These are phyloP conservation scores for Aspergillus biplanus DNA, from an alignment of 495 filamentous ascomycete genomes.

Conservation along the genomic window DNA sequence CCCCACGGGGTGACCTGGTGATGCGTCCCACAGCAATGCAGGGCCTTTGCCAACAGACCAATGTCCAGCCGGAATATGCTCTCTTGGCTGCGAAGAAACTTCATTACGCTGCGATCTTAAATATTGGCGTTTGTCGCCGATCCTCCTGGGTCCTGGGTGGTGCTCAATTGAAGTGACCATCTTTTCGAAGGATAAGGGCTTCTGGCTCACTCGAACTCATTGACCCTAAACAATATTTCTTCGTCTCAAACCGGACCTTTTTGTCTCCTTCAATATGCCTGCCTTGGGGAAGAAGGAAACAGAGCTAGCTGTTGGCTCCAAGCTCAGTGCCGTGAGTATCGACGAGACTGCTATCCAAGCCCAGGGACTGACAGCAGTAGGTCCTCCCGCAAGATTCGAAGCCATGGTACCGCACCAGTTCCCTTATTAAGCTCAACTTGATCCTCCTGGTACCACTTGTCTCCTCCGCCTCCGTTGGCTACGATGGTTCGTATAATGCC, in stretches of 20 bases:
- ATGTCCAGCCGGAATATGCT: background rate
- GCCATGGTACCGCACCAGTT: conserved; percentile 37
- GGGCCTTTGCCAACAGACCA: background rate
- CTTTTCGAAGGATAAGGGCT: background rate
- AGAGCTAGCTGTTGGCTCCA: background rate
- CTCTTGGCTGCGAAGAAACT: background rate
- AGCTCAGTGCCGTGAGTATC: background rate
- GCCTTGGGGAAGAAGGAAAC: background rate
- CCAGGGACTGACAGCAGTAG: background rate
- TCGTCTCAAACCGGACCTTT: background rate
- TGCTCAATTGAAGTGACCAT: background rate
- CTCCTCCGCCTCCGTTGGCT: conserved; percentile 42
- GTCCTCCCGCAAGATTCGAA: conserved; percentile 38
- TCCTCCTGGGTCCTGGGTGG: background rate
- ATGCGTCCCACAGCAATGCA: background rate
- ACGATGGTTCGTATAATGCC: conserved; percentile 32
- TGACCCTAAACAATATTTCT: background rate
- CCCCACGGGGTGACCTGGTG: background rate
- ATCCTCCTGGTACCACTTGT: conserved; percentile 43
- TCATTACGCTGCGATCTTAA: background rate
- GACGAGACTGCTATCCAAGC: background rate
- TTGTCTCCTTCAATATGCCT: background rate
- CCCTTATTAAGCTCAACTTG: conserved; percentile 45
- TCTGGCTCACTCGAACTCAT: background rate
- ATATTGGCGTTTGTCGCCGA: background rate